Conservation (phyloP, 768 basidiomycete genomes). For the Crassisporium funariophilum region DNA sequence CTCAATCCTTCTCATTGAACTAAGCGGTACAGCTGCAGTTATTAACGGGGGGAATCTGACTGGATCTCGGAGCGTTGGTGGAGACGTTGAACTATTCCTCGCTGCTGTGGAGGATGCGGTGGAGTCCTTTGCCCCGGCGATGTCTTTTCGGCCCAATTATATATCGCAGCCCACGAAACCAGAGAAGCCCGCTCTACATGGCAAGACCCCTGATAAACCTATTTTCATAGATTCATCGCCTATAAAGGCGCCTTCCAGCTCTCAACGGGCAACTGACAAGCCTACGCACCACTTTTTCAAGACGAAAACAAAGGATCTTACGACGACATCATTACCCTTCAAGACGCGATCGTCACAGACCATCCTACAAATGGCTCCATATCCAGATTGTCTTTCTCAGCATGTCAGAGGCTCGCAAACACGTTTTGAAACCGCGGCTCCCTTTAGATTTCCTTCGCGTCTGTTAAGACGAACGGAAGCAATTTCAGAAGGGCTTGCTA, state of each 20-base stretch:
- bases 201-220: conserved; percentile 40
- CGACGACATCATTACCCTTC: conserved; percentile 4
- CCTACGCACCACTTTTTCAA: conserved; percentile 50
- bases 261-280: conserved; percentile 20
- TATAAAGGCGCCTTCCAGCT: conserved; percentile 23
- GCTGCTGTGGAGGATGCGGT: no score
- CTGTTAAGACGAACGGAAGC: neutral
- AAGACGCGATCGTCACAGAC: conserved; percentile 11
- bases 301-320: conserved; percentile 25
- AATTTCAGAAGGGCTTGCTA: neutral
- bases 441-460: conserved; percentile 2
- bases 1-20: no score
- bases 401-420: conserved; percentile 65
- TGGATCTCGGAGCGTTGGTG: no score
- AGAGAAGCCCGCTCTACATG: no score
- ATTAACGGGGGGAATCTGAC: no score
- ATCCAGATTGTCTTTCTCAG: conserved; percentile 52
- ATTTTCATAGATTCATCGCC: conserved; percentile 49
- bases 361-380: conserved; percentile 34
- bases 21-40: no score
- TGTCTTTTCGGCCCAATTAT: no score
- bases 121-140: no score
- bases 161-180: no score
- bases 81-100: no score
- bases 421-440: conserved; percentile 6